Percentiles rank a stretch among this genome's conserved stretches.
Conservation (phyloP, 2,329 filamentous ascomycete species). For the Scytalidium sp. region DNA sequence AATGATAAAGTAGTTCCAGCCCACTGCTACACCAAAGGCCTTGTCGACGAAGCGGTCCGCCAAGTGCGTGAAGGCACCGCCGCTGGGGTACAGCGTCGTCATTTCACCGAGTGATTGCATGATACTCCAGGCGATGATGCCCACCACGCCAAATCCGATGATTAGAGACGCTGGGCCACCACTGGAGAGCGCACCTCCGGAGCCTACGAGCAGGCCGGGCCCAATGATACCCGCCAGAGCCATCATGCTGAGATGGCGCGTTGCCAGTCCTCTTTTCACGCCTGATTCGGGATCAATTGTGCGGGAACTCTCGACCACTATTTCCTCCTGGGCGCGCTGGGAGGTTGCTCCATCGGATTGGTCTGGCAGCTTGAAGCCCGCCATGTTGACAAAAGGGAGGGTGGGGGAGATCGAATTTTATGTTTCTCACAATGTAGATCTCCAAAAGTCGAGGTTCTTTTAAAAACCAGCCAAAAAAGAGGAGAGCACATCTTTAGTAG, state of each 20-base stretch:
- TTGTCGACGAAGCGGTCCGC: conserved; percentile 70
- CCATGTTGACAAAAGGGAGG: too few species aligned
- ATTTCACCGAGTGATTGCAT: conserved; percentile 70
- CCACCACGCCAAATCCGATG: conserved; percentile 71
- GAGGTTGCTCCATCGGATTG: not conserved
- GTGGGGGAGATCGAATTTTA: too few species aligned
- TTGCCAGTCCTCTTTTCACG: conserved; percentile 68
- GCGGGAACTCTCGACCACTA: not conserved
- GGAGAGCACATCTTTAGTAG: too few species aligned
- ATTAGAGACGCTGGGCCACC: conserved; percentile 70
- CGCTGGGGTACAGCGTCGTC: conserved; percentile 69
- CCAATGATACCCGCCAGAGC: conserved; percentile 51
- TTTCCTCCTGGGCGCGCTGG: not conserved
- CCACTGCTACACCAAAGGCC: conserved; percentile 65
- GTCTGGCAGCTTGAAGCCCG: not conserved
- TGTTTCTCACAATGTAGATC: too few species aligned
- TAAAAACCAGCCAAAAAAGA: too few species aligned
- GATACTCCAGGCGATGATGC: conserved; percentile 57
- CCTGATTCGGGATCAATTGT: conserved; percentile 55
- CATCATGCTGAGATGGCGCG: conserved; percentile 60
- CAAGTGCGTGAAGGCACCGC: conserved; percentile 68
- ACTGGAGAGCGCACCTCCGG: conserved; percentile 64
- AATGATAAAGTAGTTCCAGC: conserved; percentile 71
- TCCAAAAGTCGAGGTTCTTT: too few species aligned
- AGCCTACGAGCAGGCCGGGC: conserved; percentile 69